Conservation (phyloP, 2,329 filamentous ascomycete genomes). For the Xylariaceae sp. region DNA sequence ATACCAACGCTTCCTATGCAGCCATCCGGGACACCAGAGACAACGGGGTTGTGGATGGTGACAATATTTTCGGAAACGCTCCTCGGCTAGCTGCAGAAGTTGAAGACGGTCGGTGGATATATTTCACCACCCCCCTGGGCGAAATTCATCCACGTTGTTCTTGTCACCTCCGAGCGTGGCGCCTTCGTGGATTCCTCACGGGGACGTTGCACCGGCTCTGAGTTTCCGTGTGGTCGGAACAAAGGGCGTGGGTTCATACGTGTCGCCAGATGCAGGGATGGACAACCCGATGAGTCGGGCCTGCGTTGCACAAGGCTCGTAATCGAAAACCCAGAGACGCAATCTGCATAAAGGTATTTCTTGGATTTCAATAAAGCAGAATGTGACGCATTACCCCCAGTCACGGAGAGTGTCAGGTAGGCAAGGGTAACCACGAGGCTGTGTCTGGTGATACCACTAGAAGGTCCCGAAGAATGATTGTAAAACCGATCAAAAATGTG, state of each 20-base stretch:
- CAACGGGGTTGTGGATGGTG: constrained; percentile 11
- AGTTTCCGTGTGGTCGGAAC: constrained; percentile 11
- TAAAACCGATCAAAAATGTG: too few relatives aligned
- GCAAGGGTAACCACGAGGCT: background rate
- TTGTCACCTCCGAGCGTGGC: constrained; percentile 3
- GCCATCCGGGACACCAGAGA: constrained; percentile 20
- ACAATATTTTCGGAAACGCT: constrained; percentile 4
- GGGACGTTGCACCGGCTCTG: constrained; percentile 6
- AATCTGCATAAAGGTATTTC: background rate
- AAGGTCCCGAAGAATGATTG: too few relatives aligned
- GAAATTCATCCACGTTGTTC: constrained; percentile 14
- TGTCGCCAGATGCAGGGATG: constrained; percentile 7
- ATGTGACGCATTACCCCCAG: background rate
- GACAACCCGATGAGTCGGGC: background rate
- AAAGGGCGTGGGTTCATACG: constrained; percentile 3
- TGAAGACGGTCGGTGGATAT: constrained; percentile 3
- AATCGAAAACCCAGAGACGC: constrained; percentile 15
- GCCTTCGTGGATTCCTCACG: background rate
- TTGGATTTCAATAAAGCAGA: background rate
- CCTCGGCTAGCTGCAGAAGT: constrained; percentile 14
- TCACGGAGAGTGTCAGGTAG: background rate
- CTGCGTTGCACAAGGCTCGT: constrained; percentile 21
- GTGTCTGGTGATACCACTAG: too few relatives aligned
- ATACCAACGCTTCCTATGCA: constrained; percentile 23
- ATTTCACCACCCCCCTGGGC: constrained; percentile 7